Evolutionary conservation across 257 asterid genomes (phyloP), one percentile per base, ranked within the genome.

Genomic region (Forsythia viridissima): DNA sequence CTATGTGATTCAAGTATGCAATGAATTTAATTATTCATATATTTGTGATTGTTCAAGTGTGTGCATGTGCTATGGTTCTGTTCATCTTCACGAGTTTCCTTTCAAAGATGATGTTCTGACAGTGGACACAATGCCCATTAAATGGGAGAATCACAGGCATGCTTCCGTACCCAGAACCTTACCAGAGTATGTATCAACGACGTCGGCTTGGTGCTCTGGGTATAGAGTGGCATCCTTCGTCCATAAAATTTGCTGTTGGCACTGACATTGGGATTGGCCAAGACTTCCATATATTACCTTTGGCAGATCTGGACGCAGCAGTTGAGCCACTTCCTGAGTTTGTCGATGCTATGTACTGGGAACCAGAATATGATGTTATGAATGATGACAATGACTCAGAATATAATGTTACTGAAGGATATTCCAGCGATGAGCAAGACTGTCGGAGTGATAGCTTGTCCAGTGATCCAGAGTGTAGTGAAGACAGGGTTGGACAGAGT

Each of bases 91-190:
- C n/a, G 70, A 16, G 52, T 79, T 83, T 63, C 75, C 48, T 42
- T 75, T 55, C 57, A 76, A 69, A 70, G 13, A 63, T 38, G 70
- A 76, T 84, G 77, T 76, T 77, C 75, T 82, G 37, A 77, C 77
- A 68, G 36, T 44, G 71, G 83, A 66, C 73, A 66, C 75, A 61
- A 74, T 67, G 9, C 67, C 63, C 74, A 55, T 46, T 71, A 68
- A 59, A 46, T 85, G 80, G 78, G 84, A 10, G 82, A 84, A 77
- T 79, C 67, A 71, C 88, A 96, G 99, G 94, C 87, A 87, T 96
- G 97, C 89, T 93, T 86, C 99, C 99, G 57, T 96, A 96, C 86
- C 94, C 97, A 24, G 99, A 96, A 86, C 99, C 99, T 68, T 96
- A 93, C 82, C 99, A 96, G 84, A 92, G 96, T 83, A 85, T 76